These are phyloP conservation scores for Cryphonectria parasitica DNA, from an alignment of 2,329 filamentous ascomycete species.

Conservation along the genomic window DNA sequence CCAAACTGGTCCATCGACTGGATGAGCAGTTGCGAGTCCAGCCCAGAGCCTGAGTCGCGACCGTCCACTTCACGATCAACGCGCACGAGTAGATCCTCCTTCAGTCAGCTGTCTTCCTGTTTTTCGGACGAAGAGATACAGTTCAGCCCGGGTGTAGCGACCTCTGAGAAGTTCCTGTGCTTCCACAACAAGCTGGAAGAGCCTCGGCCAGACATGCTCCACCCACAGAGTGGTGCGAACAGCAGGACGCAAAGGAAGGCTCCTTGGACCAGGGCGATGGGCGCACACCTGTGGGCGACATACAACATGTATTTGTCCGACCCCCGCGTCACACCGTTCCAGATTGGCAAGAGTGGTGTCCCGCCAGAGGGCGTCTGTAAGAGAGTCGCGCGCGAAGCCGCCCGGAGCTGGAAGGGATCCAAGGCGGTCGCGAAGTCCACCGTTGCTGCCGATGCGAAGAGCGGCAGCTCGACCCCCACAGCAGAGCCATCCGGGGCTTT, in stretches of 20 bases:
- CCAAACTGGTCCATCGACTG: constrained; percentile 65
- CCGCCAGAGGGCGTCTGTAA: constrained; percentile 67
- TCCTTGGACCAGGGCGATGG: constrained; percentile 68
- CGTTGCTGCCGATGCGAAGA: constrained; percentile 41
- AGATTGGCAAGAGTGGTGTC: constrained; percentile 64
- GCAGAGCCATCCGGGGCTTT: constrained; percentile 51
- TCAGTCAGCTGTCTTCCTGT: constrained; percentile 57
- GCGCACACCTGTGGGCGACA: constrained; percentile 66
- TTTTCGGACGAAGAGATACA: constrained; percentile 61
- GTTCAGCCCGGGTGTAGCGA: constrained; percentile 54
- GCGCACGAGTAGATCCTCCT: constrained; percentile 60
- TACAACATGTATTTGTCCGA: constrained; percentile 69
- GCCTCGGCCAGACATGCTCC: constrained; percentile 3
- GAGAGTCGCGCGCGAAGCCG: constrained; percentile 68
- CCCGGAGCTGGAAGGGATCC: constrained; percentile 68
- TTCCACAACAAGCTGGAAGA: constrained; percentile 16
- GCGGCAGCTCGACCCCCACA: constrained; percentile 61
- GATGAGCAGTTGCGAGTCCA: constrained; percentile 61
- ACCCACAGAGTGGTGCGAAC: constrained; percentile 18
- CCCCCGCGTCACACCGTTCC: constrained; percentile 68
- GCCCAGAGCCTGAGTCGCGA: constrained; percentile 61
- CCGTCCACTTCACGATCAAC: constrained; percentile 64
- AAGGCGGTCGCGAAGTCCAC: constrained; percentile 43
- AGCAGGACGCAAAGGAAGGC: constrained; percentile 50
- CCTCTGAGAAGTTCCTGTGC: constrained; percentile 37